phyloP scores from a whole-genome alignment of 2,329 filamentous ascomycete genomes.

The Alternaria tenuissima region DNA sequence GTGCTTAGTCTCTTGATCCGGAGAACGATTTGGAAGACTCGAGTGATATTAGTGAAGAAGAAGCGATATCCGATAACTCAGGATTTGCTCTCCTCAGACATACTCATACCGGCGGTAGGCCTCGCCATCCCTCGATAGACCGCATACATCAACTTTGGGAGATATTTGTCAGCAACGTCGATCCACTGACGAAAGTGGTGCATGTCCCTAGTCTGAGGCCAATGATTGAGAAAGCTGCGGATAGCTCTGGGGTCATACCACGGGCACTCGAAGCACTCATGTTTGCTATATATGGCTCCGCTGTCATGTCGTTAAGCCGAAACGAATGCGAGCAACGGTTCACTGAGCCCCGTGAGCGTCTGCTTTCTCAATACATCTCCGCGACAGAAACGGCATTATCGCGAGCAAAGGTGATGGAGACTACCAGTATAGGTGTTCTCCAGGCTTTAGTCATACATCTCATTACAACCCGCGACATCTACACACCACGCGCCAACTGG shows the following conservation, averaged over 20 bases:
- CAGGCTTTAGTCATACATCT: slow-evolving; percentile 59
- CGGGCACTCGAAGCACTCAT: slow-evolving; percentile 63
- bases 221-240: slow-evolving; percentile 68
- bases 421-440: slow-evolving; percentile 54
- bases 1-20: slow-evolving; percentile 13
- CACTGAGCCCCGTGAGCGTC: slow-evolving; percentile 66
- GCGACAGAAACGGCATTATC: slow-evolving; percentile 12
- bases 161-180: slow-evolving; percentile 62
- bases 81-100: slow-evolving; percentile 45
- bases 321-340: slow-evolving; percentile 62
- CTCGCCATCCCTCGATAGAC: slow-evolving; percentile 68
- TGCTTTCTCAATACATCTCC: slow-evolving; percentile 48
- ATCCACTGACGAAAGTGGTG: slow-evolving; percentile 23
- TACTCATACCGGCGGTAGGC: slow-evolving; percentile 59
- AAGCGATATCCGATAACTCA: slow-evolving; percentile 64
- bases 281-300: slow-evolving; percentile 28
- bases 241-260: slow-evolving; percentile 61
- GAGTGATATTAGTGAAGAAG: slow-evolving; percentile 66
- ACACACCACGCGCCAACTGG: slow-evolving; percentile 45
- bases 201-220: slow-evolving; percentile 54
- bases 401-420: slow-evolving; percentile 52
- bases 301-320: slow-evolving; percentile 61
- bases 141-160: slow-evolving; percentile 76
- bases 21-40: slow-evolving; percentile 61
- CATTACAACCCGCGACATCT: slow-evolving; percentile 64